Conservation (phyloP, 768 basidiomycete genomes). For the Porphyrellus cyaneotinctus region DNA sequence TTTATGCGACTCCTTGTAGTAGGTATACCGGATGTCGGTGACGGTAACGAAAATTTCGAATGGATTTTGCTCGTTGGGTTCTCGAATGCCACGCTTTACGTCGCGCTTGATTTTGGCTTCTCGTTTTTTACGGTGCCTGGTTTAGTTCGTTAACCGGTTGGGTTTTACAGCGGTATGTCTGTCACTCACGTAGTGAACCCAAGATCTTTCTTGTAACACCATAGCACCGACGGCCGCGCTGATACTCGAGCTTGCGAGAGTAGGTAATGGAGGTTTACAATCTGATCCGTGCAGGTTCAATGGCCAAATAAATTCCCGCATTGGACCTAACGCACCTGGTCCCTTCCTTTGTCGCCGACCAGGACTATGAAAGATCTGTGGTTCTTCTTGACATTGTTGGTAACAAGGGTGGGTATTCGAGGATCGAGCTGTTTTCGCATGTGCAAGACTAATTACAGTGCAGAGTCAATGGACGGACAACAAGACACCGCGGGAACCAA, state of each 20-base stretch:
- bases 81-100: constrained; percentile 89
- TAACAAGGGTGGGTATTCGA: constrained; percentile 87
- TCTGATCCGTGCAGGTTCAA: constrained; percentile 36
- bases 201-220: constrained; percentile 99
- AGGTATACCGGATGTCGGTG: constrained; percentile 99
- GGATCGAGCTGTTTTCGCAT: constrained; percentile 92
- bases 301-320: neutral
- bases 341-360: constrained; percentile 89
- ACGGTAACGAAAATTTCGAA: constrained; percentile 98
- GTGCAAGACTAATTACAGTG: neutral
- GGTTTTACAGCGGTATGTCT: neutral
- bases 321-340: constrained; percentile 59
- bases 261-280: constrained; percentile 94
- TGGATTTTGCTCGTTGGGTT: constrained; percentile 92
- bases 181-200: constrained; percentile 83
- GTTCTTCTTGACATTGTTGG: constrained; percentile 89
- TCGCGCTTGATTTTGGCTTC: constrained; percentile 97
- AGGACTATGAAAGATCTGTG: constrained; percentile 94
- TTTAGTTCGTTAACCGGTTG: neutral
- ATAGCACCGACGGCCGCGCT: constrained; percentile 85
- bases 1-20: constrained; percentile 97
- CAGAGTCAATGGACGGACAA: no score
- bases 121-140: constrained; percentile 91
- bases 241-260: constrained; percentile 89
- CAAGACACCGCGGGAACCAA: no score